Base-by-base conservation (phyloP, 83 land plant genomes). In the Picea mariana region DNA sequence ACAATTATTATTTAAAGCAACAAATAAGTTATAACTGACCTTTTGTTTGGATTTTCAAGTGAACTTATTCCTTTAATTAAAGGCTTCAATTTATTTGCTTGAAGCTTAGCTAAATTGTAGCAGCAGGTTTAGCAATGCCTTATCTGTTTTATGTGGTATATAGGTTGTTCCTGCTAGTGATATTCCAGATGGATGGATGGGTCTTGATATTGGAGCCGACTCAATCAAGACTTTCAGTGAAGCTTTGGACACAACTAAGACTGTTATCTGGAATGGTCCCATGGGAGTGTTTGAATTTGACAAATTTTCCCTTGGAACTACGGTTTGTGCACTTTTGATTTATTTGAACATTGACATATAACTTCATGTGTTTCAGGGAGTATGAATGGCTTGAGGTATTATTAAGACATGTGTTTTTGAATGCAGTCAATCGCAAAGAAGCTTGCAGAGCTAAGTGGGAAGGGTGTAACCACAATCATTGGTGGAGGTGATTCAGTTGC, bases 251-350 rank as follows among this genome's bases (percentile, higher is more conserved):
- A 88, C 89, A 6, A 90, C 94, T 27, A 90, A 93, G 85, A 95
- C 95, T 15, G 86, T 95, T 55, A 91, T 95, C 18, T 95, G 95
- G 97, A 95, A 95, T 75, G 97, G 97, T 34, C 97, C 97, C 77
- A 94, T 94, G 97, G 97, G 97, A 67, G 97, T 94, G 73, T 94
- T 94, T 80, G 95, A 94, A 87, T 92, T 94, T 80, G 95, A 94
- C 3, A 92, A 92, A 82, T 92, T 94, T 85, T 93, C 96, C 4
- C 79, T 52, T 26, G 98, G 98, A 65, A 95, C 98, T 59, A 90
- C 84, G 94, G 96, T 94, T 83, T 72, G 86, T 60, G 55, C n/a
- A 44, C 44, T 11, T 18, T 65, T 55, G 12, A 55, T 6, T 44
- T 63, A 27, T 52, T 20, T 67, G 47, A 42, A 80, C 31, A 84